Conservation (phyloP, 75 land plant species). For the Azolla pinnata region DNA sequence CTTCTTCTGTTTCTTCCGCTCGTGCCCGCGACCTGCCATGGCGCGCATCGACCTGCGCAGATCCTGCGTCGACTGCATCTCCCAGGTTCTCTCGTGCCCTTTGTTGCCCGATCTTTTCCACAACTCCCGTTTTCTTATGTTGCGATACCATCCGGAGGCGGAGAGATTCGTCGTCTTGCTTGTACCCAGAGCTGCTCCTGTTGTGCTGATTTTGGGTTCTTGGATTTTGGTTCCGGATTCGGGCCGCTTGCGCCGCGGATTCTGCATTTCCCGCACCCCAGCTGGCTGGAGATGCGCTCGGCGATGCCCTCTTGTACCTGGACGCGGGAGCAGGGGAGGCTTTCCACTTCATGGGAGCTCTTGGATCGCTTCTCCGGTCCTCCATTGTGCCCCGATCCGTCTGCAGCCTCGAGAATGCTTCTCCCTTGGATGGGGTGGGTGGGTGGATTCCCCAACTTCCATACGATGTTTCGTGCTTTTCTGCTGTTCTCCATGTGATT, state of each 20-base stretch:
- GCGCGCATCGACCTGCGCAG: not conserved
- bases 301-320: conserved; percentile 55
- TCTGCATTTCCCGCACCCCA: too few species aligned
- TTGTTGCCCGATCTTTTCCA: not conserved
- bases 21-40: too few species aligned
- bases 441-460: too few species aligned
- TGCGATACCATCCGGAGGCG: too few species aligned
- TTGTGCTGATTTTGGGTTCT: not conserved
- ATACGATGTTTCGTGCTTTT: too few species aligned
- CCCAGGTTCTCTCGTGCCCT: not conserved
- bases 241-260: too few species aligned
- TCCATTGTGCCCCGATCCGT: conserved; percentile 49
- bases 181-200: too few species aligned
- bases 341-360: conserved; percentile 70
- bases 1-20: too few species aligned
- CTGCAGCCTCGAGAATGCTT: conserved; percentile 80
- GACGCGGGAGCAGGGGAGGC: conserved; percentile 88
- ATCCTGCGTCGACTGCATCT: not conserved
- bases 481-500: too few species aligned
- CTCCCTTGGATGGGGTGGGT: conserved; percentile 56
- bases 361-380: conserved; percentile 52
- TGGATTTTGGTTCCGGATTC: not conserved
- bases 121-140: not conserved
- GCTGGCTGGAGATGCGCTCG: conserved; percentile 46
- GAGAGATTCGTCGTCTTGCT: too few species aligned